A percentile compares a stretch with the other conserved stretches of the same genome.
These are phyloP conservation scores for Macrolepiota albuminosa DNA, from an alignment of 768 basidiomycete genomes.

Conservation along the genomic window DNA sequence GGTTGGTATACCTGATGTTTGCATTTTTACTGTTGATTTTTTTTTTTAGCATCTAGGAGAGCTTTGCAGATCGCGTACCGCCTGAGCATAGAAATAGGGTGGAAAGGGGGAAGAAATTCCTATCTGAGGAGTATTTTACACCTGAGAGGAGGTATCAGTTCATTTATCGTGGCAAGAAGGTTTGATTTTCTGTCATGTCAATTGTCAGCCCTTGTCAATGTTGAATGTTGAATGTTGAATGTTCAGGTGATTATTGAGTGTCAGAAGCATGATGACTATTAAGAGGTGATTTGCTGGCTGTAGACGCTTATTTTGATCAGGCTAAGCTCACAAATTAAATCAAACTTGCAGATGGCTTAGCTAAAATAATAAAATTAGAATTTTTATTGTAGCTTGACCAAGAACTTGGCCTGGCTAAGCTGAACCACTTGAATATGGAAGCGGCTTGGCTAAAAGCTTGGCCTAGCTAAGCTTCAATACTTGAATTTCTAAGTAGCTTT, in stretches of 20 bases:
- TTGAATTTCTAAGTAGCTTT: no score
- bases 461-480: no score
- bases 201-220: not conserved
- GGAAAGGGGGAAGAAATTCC: conserved; percentile 59
- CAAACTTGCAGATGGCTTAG: no score
- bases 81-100: conserved; percentile 61
- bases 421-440: no score
- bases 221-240: no score
- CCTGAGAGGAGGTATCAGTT: conserved; percentile 88
- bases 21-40: conserved; percentile 10
- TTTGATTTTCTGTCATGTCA: conserved; percentile 16
- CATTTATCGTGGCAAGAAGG: conserved; percentile 92
- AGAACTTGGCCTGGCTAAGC: no score
- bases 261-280: conserved; percentile 89
- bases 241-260: conserved; percentile 79
- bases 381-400: no score
- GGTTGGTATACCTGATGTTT: conserved; percentile 29
- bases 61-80: conserved; percentile 49
- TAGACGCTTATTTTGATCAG: conserved; percentile 75
- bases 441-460: no score
- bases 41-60: conserved; percentile 18
- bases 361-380: no score
- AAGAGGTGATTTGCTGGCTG: conserved; percentile 69
- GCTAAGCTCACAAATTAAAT: no score
- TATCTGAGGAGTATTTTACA: conserved; percentile 85